Base-by-base conservation (phyloP, 352 stramenopile genomes). In the Phytophthora melonis region DNA sequence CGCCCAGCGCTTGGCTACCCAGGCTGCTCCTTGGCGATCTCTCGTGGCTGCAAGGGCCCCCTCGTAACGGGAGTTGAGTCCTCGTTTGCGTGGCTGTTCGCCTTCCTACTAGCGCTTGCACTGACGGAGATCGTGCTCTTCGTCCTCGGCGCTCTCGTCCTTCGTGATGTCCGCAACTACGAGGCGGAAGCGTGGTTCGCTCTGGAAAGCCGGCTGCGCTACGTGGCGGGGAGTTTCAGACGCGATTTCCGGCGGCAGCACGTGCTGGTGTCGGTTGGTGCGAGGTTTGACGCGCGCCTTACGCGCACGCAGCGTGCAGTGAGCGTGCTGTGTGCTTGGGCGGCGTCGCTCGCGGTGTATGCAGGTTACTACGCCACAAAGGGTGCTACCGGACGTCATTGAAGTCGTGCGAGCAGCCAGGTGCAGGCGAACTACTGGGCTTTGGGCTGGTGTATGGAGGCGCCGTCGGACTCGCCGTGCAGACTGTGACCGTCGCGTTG, bases 361-460 rank as follows among this genome's bases (percentile, higher is more conserved):
- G 71, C 79, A 0, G 67, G 77, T 9, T 83, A 86, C 27, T 92
- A 91, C 49, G 79, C 86, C 1, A 82, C 70, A 5, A 63, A 88
- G 88, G 86, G 1, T 95, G 88, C 41, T 80, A 87, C 34, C 78
- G 84, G n/a, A 83, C 67, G 34, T 78, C 86, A 21, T 78, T 92
- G 14, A 88, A 82, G 69, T 86, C 80, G 8, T 95, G 88, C n/a
- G 63, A 81, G 43, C 84, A 92, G 59, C 82, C 83, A 4, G 71
- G 80, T 47, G 73, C 64, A 10, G 89, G 74, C 63, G 67, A 39
- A 2, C 75, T 91, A 6, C 23, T 93, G 0, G 77, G 77, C 2
- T 82, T 92, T 66, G 84, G 75, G 0, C 32, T 95, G 0, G 11
- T 91, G 1, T 95, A 95, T 54, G 86, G 85, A 10, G 86, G 84